Conservation (phyloP, 1,284 basidiomycete species). For the Kalmanozyma brasiliensis region DNA sequence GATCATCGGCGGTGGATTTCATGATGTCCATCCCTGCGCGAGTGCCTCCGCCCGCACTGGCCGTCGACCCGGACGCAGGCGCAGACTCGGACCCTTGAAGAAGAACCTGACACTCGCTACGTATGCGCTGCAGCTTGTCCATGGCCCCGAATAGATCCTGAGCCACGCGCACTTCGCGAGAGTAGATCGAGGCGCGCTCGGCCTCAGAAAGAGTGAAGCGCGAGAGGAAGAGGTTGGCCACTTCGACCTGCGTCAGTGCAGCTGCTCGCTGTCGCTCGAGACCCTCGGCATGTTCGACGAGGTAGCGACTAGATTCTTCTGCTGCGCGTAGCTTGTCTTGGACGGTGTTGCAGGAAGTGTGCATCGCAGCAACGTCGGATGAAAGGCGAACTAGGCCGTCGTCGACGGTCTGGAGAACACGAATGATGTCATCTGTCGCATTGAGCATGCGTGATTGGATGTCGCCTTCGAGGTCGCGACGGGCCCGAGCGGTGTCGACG, state of each 20-base stretch:
- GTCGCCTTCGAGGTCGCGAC: conserved; percentile 82
- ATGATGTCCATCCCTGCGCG: conserved; percentile 75
- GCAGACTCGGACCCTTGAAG: conserved; percentile 81
- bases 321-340: conserved; percentile 25
- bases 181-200: conserved; percentile 80
- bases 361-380: conserved; percentile 32
- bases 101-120: conserved; percentile 83
- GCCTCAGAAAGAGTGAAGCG: conserved; percentile 83
- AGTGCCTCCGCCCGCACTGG: conserved; percentile 71
- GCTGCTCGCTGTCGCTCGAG: conserved; percentile 30
- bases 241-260: conserved; percentile 71
- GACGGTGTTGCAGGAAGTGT: conserved; percentile 36
- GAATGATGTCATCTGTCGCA: conserved; percentile 82
- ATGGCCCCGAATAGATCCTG: conserved; percentile 82
- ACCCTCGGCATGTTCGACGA: conserved; percentile 47
- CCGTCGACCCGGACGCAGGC: conserved; percentile 76
- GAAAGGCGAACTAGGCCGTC: conserved; percentile 70
- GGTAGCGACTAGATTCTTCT: conserved; percentile 34
- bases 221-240: conserved; percentile 81
- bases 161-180: conserved; percentile 80
- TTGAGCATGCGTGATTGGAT: conserved; percentile 82
- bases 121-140: conserved; percentile 84
- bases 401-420: conserved; percentile 85
- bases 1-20: conserved; percentile 75
- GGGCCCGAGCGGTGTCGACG: conserved; percentile 71